Base-by-base conservation (phyloP, 345 rosid species). In the Noccaea bulbosa region DNA sequence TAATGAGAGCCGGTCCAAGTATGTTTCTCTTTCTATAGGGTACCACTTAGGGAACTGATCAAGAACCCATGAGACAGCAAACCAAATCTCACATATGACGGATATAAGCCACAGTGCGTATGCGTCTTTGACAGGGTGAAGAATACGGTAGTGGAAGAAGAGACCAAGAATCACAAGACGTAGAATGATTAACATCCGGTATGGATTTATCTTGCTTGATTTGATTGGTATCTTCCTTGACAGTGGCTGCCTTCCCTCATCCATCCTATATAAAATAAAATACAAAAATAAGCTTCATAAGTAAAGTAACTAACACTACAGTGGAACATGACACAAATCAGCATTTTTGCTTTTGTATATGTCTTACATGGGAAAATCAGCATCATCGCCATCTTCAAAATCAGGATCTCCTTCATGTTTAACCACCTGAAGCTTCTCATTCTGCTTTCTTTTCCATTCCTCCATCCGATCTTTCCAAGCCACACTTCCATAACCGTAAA, bases 381-480 rank as follows among this genome's bases (percentile, higher is more conserved):
- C 76, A 76, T 91, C 97, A 78, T 90, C 96, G 12, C 87, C 73
- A 53, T 83, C 96, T 74, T 88, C 93, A 16, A 85, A 89, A 72
- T 81, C 86, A 69, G 71, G 74, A 67, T 83, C 93, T 69, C 96
- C 96, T 79, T 83, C 83, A 51, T 89, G 99, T 79, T 81, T 91
- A 71, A 91, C 90, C 38, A 94, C 91, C 81, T 89, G 97, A 78
- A 89, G 93, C 52, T 84, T 94, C 39, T 89, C 95, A 5, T 77
- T 86, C 77, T 95, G 96, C 70, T 86, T 86, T 78, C 81, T 86
- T 85, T 86, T 90, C 99, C 99, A 92, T 4, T 90, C 96, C 70
- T 92, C 98, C 92, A 95, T 87, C 35, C 98, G 80, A 47, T 87
- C 96, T 78, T 95, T 95, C 99, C 99, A 94, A 16, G 99, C 99